Base-by-base conservation (phyloP, 441 rosid genomes). In the Populus trichocarpa region DNA sequence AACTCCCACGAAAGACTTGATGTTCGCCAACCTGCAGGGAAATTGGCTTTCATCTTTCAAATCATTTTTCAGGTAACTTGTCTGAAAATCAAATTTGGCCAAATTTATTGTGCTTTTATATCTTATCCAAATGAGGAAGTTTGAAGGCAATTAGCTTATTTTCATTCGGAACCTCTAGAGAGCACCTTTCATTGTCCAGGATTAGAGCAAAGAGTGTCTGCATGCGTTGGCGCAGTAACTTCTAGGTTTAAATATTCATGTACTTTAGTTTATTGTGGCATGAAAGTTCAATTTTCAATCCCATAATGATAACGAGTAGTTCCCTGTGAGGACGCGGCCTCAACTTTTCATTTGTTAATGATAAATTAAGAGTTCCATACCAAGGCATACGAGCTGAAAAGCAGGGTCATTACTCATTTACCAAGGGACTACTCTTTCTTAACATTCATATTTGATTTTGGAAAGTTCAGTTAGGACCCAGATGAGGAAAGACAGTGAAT, bases 51-150 rank as follows among this genome's bases (percentile, higher is more conserved):
- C 77, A 50, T 86, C 77, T 94, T 96, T 80, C 99, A 94, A 76
- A 88, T 96, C 71, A 81, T 92, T 74, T 96, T 94, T 87, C 99
- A 96, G 98, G 99, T 91, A 83, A 69, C 65, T 32, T n/a, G 28
- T 61, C 80, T 16, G 28, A 0, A 57, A 69, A 70, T 30, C 36
- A n/a, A 4, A 32, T 22, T 18, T 40, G 65, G 25, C 3, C 9
- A 25, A 68, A 8, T 3, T 35, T 73, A 22, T 35, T 73, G 40
- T 28, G 7, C 14, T 61, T 71, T 28, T 22, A 28, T 25, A 16
- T 14, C 23, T 23, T 63, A 61, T 22, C 11, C 26, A 61, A 40
- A 40, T 40, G 50, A 40, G 46, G 50, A 40, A 40, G 50, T 40
- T 40, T 40, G 50, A 40, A 40, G 16, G 50, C 50, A 40, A 40